Conservation (phyloP, 192 early-diverging fungal genomes). For the Coemansia aciculifera region DNA sequence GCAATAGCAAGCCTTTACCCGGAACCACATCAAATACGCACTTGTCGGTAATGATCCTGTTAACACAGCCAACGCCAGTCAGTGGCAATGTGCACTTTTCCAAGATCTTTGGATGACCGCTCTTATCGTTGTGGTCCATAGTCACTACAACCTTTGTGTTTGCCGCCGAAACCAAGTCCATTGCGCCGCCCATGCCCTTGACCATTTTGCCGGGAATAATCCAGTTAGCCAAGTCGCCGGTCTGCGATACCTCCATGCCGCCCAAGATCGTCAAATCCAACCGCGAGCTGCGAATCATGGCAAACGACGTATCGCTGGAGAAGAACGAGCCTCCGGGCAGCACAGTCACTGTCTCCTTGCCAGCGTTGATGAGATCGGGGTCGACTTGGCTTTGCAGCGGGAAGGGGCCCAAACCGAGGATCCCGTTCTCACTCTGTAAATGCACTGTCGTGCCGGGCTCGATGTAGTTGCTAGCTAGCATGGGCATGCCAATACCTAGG, state of each 20-base stretch:
- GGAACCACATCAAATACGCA: conserved; percentile 70
- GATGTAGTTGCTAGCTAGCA: conserved; percentile 75
- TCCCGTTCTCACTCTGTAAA: conserved; percentile 79
- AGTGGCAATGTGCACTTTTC: conserved; percentile 69
- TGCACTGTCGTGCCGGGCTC: conserved; percentile 67
- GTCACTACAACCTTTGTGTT: conserved; percentile 74
- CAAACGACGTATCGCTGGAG: conserved; percentile 74
- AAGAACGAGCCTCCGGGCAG: conserved; percentile 72
- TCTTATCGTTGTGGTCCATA: conserved; percentile 63
- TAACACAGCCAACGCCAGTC: conserved; percentile 67
- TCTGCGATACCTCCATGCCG: conserved; percentile 73
- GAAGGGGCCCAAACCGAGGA: conserved; percentile 75
- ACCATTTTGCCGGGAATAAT: conserved; percentile 85
- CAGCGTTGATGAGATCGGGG: conserved; percentile 78
- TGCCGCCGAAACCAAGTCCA: conserved; percentile 73
- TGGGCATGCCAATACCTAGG: conserved; percentile 81
- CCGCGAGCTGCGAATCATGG: conserved; percentile 76
- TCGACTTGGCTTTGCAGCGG: conserved; percentile 69
- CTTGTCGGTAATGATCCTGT: conserved; percentile 68
- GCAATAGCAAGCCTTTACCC: conserved; percentile 59
- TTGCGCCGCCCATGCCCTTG: conserved; percentile 83
- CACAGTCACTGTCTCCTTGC: conserved; percentile 77
- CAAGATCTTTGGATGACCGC: conserved; percentile 73
- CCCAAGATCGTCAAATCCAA: conserved; percentile 76
- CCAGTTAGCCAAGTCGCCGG: conserved; percentile 82